These are phyloP conservation scores for Rutstroemia sydowiana DNA, from an alignment of 2,329 filamentous ascomycete species.

Conservation along the genomic window DNA sequence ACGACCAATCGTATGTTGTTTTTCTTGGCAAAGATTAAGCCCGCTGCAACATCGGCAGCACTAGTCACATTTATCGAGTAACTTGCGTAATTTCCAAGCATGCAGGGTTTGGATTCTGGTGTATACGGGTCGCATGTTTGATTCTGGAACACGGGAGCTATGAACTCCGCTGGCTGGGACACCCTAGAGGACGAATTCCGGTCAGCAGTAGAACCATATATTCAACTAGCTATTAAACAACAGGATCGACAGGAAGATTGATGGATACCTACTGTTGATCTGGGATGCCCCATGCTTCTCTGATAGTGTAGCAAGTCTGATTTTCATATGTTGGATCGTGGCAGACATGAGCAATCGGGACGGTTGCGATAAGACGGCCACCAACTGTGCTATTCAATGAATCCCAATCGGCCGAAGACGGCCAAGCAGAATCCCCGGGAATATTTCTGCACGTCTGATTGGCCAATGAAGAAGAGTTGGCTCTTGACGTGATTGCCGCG, in stretches of 20 bases:
- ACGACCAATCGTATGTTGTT: conserved; percentile 28
- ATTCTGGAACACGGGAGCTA: conserved; percentile 33
- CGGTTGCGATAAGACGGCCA: conserved; percentile 12
- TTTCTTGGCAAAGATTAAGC: conserved; percentile 30
- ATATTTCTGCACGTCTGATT: neutral
- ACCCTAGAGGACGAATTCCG: conserved; percentile 20
- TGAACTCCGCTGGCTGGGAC: conserved; percentile 33
- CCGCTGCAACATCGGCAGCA: conserved; percentile 5
- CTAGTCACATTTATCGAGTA: conserved; percentile 17
- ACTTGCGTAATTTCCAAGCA: conserved; percentile 15
- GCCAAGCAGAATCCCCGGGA: conserved; percentile 13
- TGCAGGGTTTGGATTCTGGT: conserved; percentile 32
- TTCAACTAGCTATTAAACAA: neutral
- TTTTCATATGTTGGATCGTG: conserved; percentile 3
- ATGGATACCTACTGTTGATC: neutral
- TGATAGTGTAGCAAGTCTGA: conserved; percentile 8
- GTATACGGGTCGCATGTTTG: conserved; percentile 23
- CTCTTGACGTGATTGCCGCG: neutral
- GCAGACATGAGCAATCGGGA: conserved; percentile 9
- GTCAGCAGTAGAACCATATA: neutral
- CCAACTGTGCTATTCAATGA: conserved; percentile 10
- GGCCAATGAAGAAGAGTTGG: neutral
- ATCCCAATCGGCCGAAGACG: conserved; percentile 8
- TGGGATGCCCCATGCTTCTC: neutral
- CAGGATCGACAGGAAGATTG: neutral